Base-by-base conservation (phyloP, 306 rosid species). In the Lathyrus oleraceus region DNA sequence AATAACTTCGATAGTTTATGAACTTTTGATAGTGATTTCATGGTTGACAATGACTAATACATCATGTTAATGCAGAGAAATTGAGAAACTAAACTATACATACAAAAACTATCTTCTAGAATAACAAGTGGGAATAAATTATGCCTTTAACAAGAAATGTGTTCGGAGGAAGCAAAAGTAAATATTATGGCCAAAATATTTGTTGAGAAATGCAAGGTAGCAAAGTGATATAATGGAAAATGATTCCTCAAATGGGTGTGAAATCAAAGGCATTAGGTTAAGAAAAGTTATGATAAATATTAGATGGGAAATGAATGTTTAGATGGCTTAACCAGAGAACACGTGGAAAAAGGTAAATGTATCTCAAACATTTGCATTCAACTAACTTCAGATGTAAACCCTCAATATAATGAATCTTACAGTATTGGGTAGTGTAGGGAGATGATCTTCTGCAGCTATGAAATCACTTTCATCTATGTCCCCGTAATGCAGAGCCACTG, bases 391-490 rank as follows among this genome's bases (percentile, higher is more conserved):
- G 56, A 69, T 43, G 66, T 23, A 54, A 73, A 70, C 76, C 71
- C 62, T 69, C 51, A 35, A 21, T 9, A 49, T 42, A 25, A 60
- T 4, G 58, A 78, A 67, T 84, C 99, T 87, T 84, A 95, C 99
- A 72, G 97, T 82, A 71, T 89, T 95, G 23, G 99, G 90, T 83
- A 95, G 84, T 3, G 93, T 87, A 30, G 91, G 96, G 78, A 95
- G 96, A 79, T 79, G 56, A 69, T 89, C 96, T 85, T 95, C 95
- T 0, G 72, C 79, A 42, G 85, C 73, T 40, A 83, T 23, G 69
- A 80, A 86, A 54, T 86, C 87, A 64, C 4, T 40, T 15, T 73
- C 92, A 2, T 87, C 92, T 27, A 82, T 65, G 21, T 95, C 96
- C 54, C 96, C 97, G 35, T 77, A 85, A 76, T 76, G 80, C 88